These are phyloP conservation scores for Nicotiana rustica DNA, from an alignment of 305 asterid species.

Conservation along the genomic window DNA sequence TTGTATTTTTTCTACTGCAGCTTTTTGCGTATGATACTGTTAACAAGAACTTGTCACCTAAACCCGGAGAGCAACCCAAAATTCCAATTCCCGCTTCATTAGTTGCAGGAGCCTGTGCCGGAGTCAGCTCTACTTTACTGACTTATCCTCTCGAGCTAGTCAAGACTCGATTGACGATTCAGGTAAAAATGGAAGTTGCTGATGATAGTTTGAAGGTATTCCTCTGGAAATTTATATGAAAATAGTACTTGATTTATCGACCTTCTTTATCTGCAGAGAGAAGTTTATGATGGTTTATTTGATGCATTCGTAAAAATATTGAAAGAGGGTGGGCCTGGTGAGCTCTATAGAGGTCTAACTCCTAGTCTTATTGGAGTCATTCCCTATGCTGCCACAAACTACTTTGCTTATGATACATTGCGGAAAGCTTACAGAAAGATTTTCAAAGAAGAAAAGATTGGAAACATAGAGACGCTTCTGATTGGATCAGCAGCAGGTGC, in stretches of 20 bases:
- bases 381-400: slow-evolving; percentile 94
- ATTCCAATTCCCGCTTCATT: slow-evolving; percentile 82
- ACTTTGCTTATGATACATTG: slow-evolving; percentile 83
- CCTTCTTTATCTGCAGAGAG: slow-evolving; percentile 62
- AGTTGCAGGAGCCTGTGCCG: slow-evolving; percentile 97
- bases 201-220: neutral
- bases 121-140: slow-evolving; percentile 89
- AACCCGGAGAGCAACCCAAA: slow-evolving; percentile 74
- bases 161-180: slow-evolving; percentile 93
- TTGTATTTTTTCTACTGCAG: slow-evolving; percentile 47
- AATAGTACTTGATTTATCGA: slow-evolving; percentile 5
- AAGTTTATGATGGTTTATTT: slow-evolving; percentile 71
- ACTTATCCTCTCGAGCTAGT: slow-evolving; percentile 96
- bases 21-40: slow-evolving; percentile 90
- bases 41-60: slow-evolving; percentile 80
- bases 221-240: neutral
- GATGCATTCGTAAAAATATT: slow-evolving; percentile 90
- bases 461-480: slow-evolving; percentile 86
- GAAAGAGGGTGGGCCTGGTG: slow-evolving; percentile 87
- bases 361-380: slow-evolving; percentile 94
- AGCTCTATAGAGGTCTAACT: slow-evolving; percentile 90
- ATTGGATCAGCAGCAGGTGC: slow-evolving; percentile 96
- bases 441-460: slow-evolving; percentile 74
- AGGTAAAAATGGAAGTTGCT: slow-evolving; percentile 55
- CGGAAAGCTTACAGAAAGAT: slow-evolving; percentile 67